Percentiles rank a stretch among this genome's conserved stretches.
Conservation (phyloP, 768 basidiomycete species). For the Rubroboletus satanas region DNA sequence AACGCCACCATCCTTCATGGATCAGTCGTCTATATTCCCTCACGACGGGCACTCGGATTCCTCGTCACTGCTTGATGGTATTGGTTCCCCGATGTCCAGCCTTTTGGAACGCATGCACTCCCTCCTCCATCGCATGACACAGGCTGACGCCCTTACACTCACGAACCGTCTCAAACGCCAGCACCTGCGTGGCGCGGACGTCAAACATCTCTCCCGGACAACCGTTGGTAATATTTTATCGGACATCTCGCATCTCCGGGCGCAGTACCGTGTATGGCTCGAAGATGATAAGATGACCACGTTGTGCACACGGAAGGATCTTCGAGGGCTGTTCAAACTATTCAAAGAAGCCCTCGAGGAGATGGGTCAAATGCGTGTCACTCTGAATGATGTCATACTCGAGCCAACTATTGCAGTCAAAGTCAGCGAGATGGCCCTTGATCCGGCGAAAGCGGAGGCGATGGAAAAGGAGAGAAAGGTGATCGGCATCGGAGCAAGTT, state of each 20-base stretch:
- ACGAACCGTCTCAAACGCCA: slow-evolving; percentile 90
- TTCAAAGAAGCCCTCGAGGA: slow-evolving; percentile 83
- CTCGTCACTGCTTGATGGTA: slow-evolving; percentile 62
- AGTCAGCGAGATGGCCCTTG: slow-evolving; percentile 68
- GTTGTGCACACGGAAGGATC: slow-evolving; percentile 71
- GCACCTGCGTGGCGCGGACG: slow-evolving; percentile 78
- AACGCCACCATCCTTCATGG: slow-evolving; percentile 32
- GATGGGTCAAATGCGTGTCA: slow-evolving; percentile 73
- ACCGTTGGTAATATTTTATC: slow-evolving; percentile 72
- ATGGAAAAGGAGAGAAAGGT: slow-evolving; percentile 32
- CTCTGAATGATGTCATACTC: slow-evolving; percentile 85
- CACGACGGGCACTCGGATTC: slow-evolving; percentile 69
- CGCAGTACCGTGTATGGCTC: slow-evolving; percentile 65
- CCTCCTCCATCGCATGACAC: slow-evolving; percentile 59
- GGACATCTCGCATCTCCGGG: slow-evolving; percentile 67
- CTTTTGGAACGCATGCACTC: slow-evolving; percentile 61
- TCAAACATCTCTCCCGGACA: slow-evolving; percentile 79
- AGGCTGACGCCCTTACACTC: slow-evolving; percentile 83
- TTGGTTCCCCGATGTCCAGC: slow-evolving; percentile 44
- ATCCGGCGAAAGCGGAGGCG: slow-evolving; percentile 49
- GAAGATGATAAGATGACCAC: slow-evolving; percentile 70
- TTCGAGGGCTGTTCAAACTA: slow-evolving; percentile 77
- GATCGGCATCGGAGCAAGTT: slow-evolving; percentile 45
- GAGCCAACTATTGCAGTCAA: slow-evolving; percentile 74
- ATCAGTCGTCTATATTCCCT: slow-evolving; percentile 42